Base-by-base conservation (phyloP, 1,139 yeast species). In the Kluyveromyces sp. region DNA sequence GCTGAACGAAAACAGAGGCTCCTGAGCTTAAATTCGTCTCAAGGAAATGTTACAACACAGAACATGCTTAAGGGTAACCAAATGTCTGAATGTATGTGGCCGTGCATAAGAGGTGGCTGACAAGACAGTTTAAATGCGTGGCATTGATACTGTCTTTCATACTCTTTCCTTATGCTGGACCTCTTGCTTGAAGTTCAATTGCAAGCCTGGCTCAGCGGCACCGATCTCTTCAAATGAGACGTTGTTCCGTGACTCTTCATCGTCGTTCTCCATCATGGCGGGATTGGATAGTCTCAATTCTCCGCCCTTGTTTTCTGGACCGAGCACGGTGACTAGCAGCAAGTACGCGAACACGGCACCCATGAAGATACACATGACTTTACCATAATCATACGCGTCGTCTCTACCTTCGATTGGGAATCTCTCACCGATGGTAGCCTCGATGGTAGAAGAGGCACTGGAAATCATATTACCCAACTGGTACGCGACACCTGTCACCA, bases 391-490 rank as follows among this genome's bases (percentile, higher is more conserved):
- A 53, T 67, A 74, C 50, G 64, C 56, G 17, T 47, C 59, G 39
- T 47, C 48, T 45, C 53, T 49, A 7, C 44, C 66, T 15, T 60
- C 58, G 25, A 75, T 55, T 19, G 87, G 88, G 69, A 80, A 83
- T 43, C 71, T 61, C 51, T 76, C 80, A 45, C 92, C 92, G 54
- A 85, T 74, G 8, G 81, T 78, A 16, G 88, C 69, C 65, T 84
- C 94, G 52, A 85, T 85, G 11, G 95, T 85, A 1, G 94, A 79
- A 3, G 89, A 79, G 1, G 94, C 94, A 39, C 89, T 80, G 3
- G 89, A 80, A 16, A 84, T 85, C 56, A 85, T 73, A 65, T 84
- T 85, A 71, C 95, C 95, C 55, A 85, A 73, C 65, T 85, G 95
- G 59, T 85, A 85, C 20, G 88, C 72, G 42, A 78, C 74, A 59